Evolutionary conservation across 2,329 filamentous ascomycete species (phyloP).

Genomic region (Pleomassaria siparia): DNA sequence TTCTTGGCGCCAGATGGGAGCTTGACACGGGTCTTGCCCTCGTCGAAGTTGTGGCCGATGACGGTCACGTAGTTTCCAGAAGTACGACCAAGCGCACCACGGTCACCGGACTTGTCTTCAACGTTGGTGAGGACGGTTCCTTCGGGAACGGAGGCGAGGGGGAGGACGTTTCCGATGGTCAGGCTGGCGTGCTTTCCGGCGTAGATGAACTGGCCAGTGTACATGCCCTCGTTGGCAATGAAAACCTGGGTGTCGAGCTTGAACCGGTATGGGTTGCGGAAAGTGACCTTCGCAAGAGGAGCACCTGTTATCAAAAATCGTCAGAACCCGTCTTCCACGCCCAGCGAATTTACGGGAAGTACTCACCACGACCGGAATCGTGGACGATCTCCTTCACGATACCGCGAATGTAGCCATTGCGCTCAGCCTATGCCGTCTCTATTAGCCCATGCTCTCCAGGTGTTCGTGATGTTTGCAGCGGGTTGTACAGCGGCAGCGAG

Average conservation of each 20-base stretch:
- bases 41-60: constrained; percentile 53
- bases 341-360: constrained; percentile 1
- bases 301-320: constrained; percentile 44
- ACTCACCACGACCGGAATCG: constrained; percentile 90
- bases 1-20: constrained; percentile 99
- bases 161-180: constrained; percentile 96
- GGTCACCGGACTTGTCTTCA: constrained; percentile 98
- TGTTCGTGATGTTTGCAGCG: constrained; percentile 18
- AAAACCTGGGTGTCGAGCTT: constrained; percentile 98
- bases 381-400: constrained; percentile 99
- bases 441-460: constrained; percentile 38
- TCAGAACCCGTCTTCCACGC: constrained; percentile 1
- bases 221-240: constrained; percentile 99
- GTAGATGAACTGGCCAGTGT: constrained; percentile 99
- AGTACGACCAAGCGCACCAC: constrained; percentile 92
- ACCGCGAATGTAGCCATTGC: constrained; percentile 96
- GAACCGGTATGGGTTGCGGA: constrained; percentile 98
- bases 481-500: constrained; percentile 17
- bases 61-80: constrained; percentile 98
- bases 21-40: constrained; percentile 99
- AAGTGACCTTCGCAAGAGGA: constrained; percentile 92
- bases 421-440: constrained; percentile 60
- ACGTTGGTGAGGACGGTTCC: constrained; percentile 99
- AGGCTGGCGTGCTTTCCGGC: constrained; percentile 98
- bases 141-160: constrained; percentile 91